Conservation (phyloP, 2,329 filamentous ascomycete species). For the Pyrenophora seminiperda region DNA sequence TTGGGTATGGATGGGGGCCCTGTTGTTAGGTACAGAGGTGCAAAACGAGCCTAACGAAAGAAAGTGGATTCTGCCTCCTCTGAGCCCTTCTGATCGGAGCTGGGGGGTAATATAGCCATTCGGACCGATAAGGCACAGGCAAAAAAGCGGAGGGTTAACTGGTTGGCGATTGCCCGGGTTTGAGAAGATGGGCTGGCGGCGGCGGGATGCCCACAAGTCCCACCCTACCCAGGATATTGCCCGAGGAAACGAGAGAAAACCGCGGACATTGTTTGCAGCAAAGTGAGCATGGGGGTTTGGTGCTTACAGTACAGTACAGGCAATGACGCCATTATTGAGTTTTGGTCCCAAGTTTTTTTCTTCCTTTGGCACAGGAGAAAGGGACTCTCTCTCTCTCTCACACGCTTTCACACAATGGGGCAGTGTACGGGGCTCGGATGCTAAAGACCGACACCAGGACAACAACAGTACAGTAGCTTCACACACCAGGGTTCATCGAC, state of each 20-base stretch:
- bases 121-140: conserved; percentile 41
- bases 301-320: too few species aligned
- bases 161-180: too few species aligned
- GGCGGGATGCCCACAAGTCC: conserved; percentile 9
- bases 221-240: conserved; percentile 19
- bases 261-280: conserved; percentile 15
- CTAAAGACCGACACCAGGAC: conserved; percentile 10
- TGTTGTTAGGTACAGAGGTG: conserved; percentile 25
- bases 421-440: not conserved
- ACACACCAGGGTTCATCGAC: not conserved
- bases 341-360: conserved; percentile 7
- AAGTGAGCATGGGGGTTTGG: conserved; percentile 13
- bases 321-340: conserved; percentile 34
- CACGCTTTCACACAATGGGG: conserved; percentile 1
- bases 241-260: conserved; percentile 13
- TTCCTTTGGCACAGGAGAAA: not conserved
- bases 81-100: conserved; percentile 33
- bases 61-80: too few species aligned
- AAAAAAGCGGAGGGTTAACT: too few species aligned
- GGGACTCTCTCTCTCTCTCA: too few species aligned
- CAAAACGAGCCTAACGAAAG: too few species aligned
- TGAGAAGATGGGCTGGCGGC: too few species aligned
- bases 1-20: too few species aligned
- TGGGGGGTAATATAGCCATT: conserved; percentile 34
- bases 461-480: not conserved